Base-by-base conservation (phyloP, 2,329 filamentous ascomycete species). In the Exophiala oligosperma region DNA sequence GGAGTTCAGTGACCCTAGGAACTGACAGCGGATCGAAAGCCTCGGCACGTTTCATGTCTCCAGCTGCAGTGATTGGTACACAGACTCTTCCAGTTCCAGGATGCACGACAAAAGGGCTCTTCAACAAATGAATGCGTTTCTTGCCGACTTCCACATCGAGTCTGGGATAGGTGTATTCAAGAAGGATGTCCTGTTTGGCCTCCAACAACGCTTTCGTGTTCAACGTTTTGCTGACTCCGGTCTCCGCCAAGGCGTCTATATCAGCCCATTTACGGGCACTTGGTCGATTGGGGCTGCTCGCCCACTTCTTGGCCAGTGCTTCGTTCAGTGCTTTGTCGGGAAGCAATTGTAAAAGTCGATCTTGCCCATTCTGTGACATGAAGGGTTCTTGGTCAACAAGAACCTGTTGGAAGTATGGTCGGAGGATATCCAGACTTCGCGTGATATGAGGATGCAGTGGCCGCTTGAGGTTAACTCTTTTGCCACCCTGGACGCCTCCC, bases 61-160 rank as follows among this genome's bases (percentile, higher is more conserved):
- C 66, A 24, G 51, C 59, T 1, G 85, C 83, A 71, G 97, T 90
- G 68, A 99, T 97, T 1, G 94, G 94, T 52, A 99, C 94, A 77
- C 94, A 99, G 5, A 99, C 91, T 54, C 93, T 80, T 0, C 94
- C 93, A 0, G 94, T 99, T 17, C 92, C 92, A 0, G 94, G 94
- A 72, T 99, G 94, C 38, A 99, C 88, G 60, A 97, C 93, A 70
- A 99, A 99, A 0, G 94, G 94, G 62, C 88, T 92, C 73, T 99
- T 99, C 67, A 99, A 86, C 81, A 99, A 85, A 82, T 99, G 94
- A 77, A 97, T 97, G 57, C 96, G 85, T 73, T 97, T 96, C 80
- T 97, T 97, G 71, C 90, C 94, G 71, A 99, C 94, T 74, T 96
- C 92, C 61, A 94, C 92, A 79, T 99, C 94, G 54, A 99, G 89